phyloP scores from a whole-genome alignment of 1,284 basidiomycete genomes.

The Ceratobasidium sp. region DNA sequence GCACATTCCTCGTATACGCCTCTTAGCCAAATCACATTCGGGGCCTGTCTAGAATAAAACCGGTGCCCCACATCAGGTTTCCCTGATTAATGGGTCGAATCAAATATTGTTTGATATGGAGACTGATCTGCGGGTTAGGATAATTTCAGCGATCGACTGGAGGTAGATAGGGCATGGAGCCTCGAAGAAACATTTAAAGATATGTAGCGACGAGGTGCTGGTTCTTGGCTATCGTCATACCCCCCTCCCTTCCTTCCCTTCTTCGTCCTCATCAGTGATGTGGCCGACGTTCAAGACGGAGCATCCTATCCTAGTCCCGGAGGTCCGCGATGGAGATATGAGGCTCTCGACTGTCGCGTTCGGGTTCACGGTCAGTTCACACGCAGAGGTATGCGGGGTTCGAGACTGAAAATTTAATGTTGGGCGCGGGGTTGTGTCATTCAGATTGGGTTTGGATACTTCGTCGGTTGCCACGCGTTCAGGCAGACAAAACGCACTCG shows the following conservation, averaged over 20 bases:
- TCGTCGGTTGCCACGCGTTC: conserved; percentile 36
- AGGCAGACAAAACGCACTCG: conserved; percentile 38
- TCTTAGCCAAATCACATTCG: background rate
- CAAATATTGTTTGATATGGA: background rate
- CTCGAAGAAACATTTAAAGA: background rate
- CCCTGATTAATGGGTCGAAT: too few species aligned
- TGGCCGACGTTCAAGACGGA: conserved; percentile 43
- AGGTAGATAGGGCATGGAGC: background rate
- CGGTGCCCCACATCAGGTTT: background rate
- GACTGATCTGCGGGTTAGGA: background rate
- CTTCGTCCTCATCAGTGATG: conserved; percentile 4
- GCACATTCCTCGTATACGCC: background rate
- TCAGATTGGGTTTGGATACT: conserved; percentile 43
- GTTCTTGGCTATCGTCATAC: background rate
- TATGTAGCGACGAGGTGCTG: background rate
- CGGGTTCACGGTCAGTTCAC: conserved; percentile 32
- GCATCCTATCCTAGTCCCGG: conserved; percentile 10
- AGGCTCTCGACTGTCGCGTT: conserved; percentile 40
- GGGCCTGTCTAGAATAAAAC: background rate
- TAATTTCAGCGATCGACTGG: conserved; percentile 25
- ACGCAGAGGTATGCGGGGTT: background rate
- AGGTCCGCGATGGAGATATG: conserved; percentile 32
- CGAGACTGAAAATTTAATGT: background rate
- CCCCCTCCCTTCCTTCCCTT: background rate
- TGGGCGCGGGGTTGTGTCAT: background rate